These are phyloP conservation scores for Alternaria ventricosa DNA, from an alignment of 2,329 filamentous ascomycete species.

Conservation along the genomic window DNA sequence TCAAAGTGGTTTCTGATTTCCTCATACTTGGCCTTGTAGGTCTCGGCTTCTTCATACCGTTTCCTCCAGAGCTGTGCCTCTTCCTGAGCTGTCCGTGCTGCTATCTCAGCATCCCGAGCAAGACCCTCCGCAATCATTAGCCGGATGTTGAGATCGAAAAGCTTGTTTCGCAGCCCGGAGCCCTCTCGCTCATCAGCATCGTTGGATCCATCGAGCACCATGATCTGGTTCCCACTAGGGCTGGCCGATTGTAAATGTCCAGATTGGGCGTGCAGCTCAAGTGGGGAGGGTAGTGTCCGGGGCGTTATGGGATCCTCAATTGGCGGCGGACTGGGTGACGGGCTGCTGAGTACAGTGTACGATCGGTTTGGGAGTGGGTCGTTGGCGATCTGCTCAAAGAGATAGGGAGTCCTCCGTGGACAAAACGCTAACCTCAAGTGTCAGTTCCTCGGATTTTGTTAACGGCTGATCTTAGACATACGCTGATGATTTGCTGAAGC, in stretches of 20 bases:
- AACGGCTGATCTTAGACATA: neutral
- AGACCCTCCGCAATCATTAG: neutral
- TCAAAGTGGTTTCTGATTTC: neutral
- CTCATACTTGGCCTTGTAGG: neutral
- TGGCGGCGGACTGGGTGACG: neutral
- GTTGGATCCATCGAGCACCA: neutral
- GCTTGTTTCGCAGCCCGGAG: neutral
- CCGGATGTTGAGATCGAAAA: neutral
- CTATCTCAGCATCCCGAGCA: neutral
- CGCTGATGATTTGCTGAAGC: neutral
- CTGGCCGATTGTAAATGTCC: neutral
- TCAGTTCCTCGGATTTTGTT: neutral
- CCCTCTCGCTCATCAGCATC: neutral
- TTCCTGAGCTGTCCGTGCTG: neutral
- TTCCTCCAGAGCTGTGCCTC: neutral
- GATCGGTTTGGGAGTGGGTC: neutral
- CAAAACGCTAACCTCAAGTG: neutral
- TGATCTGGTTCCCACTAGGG: neutral
- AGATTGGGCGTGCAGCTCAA: neutral
- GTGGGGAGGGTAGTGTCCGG: neutral
- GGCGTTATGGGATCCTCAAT: neutral
- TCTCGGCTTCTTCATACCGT: neutral
- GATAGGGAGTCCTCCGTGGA: neutral
- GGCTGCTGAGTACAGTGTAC: neutral
- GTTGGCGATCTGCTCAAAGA: neutral